Base-by-base conservation (phyloP, 2,329 filamentous ascomycete species). In the Teratosphaeria pseudoeucalypti region DNA sequence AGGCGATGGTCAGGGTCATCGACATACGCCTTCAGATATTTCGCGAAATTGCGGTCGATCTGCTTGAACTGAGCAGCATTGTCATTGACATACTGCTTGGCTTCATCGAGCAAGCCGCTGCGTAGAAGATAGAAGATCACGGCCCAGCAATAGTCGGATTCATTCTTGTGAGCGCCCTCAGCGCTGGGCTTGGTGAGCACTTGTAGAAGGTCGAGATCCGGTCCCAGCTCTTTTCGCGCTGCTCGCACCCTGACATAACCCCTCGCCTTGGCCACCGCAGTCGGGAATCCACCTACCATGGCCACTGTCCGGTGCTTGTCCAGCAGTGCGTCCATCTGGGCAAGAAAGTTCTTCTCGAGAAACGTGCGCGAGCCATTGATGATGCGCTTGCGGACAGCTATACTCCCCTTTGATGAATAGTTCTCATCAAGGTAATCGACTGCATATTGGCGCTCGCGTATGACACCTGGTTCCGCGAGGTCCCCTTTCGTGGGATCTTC, bases 41-140 rank as follows among this genome's bases (percentile, higher is more conserved):
- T 86, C 29, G 88, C 83, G 73, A 99, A 97, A 61, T 89, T 92
- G 60, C 92, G 85, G 75, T 99, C 94, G 64, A 96, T 87, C 66
- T 89, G 90, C 67, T 90, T 84, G 80, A 99, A 96, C 61, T 89
- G 87, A 66, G 82, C 83, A 66, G 85, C 84, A 70, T 92, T 88
- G 63, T 85, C 82, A 67, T 87, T 87, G 60, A 97, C 90, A 72
- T 96, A 99, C 63, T 88, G 82, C 34, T 89, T 86, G 16, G 92
- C 92, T 73, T 97, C 92, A 16, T 82, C 81, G 57, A 94, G 81
- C 65, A 95, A 86, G 56, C 94, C 94, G 62, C 88, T 88, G 54
- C 94, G 85, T 27, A 99, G 78, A 49, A 97, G 82, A 74, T 90
- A 97, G 77, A 95, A 99, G 53, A 99, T 85, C 56, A 96, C 82